Evolutionary conservation across 208 protist genomes (phyloP).

Genomic region (Balamuthia mandrillaris): DNA sequence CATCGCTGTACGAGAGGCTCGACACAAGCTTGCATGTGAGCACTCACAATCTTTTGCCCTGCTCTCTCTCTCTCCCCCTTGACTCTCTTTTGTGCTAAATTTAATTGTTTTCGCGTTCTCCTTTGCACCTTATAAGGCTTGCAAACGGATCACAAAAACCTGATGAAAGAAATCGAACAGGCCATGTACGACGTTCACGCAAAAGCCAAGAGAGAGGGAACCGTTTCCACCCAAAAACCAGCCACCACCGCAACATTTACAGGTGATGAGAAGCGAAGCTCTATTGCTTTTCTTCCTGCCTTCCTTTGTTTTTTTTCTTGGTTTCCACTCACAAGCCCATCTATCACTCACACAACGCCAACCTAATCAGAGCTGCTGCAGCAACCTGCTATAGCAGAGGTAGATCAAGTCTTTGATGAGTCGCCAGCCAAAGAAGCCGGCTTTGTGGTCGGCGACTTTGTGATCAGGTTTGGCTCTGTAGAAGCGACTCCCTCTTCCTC

Average conservation of each 20-base stretch:
- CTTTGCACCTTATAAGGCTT: neutral
- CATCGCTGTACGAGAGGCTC: neutral
- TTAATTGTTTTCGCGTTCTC: neutral
- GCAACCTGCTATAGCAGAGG: neutral
- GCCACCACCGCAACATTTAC: neutral
- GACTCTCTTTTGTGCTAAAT: too few species aligned
- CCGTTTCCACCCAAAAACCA: neutral
- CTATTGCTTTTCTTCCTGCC: too few species aligned
- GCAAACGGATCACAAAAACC: slow-evolving; percentile 8
- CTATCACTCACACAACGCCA: too few species aligned
- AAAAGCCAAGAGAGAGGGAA: neutral
- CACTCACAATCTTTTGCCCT: neutral
- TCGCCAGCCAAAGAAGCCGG: neutral
- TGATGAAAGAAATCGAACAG: slow-evolving; percentile 2
- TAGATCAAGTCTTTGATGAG: neutral
- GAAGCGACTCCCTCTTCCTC: neutral
- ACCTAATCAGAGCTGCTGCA: neutral
- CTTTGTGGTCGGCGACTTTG: neutral
- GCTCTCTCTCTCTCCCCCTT: neutral
- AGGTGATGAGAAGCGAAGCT: neutral
- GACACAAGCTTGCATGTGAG: neutral
- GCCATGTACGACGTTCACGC: neutral
- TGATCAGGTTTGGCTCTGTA: neutral
- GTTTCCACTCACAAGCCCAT: too few species aligned
- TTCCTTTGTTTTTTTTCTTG: too few species aligned